Conservation (phyloP, 169 alveolate species). For the Plasmodium blacklocki region DNA sequence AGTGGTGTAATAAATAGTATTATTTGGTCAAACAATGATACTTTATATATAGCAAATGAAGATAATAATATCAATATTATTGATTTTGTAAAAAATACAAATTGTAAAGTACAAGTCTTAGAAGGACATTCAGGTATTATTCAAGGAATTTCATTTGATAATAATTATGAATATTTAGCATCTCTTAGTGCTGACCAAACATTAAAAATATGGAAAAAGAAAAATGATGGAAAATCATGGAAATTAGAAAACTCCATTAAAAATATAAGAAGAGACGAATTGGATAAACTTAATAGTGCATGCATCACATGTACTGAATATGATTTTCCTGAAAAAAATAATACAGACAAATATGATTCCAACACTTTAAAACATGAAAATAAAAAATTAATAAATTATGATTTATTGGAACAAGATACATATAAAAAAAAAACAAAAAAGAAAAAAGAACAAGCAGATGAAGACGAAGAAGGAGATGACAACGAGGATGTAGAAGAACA, state of each 20-base stretch:
- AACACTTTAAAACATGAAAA: constrained; percentile 19
- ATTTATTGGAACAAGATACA: constrained; percentile 13
- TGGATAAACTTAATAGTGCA: constrained; percentile 46
- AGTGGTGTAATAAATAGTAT: constrained; percentile 71
- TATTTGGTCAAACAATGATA: constrained; percentile 66
- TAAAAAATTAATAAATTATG: not conserved
- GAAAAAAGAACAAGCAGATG: not conserved
- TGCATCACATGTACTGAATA: constrained; percentile 40
- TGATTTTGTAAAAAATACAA: constrained; percentile 72
- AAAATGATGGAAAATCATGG: constrained; percentile 84
- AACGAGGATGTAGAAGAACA: constrained; percentile 36
- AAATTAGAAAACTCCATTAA: constrained; percentile 78
- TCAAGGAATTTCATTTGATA: constrained; percentile 88
- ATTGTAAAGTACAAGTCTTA: constrained; percentile 80
- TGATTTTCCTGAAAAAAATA: constrained; percentile 34
- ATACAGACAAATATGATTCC: constrained; percentile 13
- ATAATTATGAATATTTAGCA: constrained; percentile 86
- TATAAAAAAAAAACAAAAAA: constrained; percentile 49
- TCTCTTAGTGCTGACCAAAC: constrained; percentile 92
- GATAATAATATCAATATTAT: constrained; percentile 73
- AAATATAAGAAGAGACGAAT: constrained; percentile 68
- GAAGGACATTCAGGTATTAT: constrained; percentile 90
- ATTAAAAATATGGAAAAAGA: constrained; percentile 84
- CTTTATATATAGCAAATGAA: constrained; percentile 65
- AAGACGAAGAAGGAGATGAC: constrained; percentile 6